These are phyloP conservation scores for Rhypophila decipiens DNA, from an alignment of 495 filamentous ascomycete species.

Conservation along the genomic window DNA sequence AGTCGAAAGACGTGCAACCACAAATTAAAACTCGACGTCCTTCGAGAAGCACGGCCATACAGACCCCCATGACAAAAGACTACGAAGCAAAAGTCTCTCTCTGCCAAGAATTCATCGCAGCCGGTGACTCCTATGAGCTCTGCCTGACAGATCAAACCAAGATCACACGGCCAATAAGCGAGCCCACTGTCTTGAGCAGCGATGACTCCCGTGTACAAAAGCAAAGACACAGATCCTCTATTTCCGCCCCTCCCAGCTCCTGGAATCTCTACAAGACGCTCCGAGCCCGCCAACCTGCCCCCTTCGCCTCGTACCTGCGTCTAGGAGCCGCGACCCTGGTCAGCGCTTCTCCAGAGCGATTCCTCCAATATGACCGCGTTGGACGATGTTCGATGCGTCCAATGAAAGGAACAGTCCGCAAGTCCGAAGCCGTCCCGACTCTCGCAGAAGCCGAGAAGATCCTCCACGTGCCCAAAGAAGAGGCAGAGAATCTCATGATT, in stretches of 20 bases:
- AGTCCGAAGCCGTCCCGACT: conserved; percentile 50
- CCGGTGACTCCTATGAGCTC: conserved; percentile 88
- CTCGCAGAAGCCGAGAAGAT: conserved; percentile 60
- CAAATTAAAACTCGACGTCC: conserved; percentile 10
- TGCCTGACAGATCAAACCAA: conserved; percentile 75
- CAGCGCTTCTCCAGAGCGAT: conserved; percentile 86
- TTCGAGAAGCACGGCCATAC: conserved; percentile 16
- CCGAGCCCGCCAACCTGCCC: conserved; percentile 69
- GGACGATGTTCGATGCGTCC: conserved; percentile 63
- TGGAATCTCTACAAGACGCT: conserved; percentile 73
- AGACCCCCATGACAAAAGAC: conserved; percentile 44
- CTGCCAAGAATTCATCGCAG: conserved; percentile 65
- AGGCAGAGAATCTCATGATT: conserved; percentile 97
- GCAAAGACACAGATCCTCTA: conserved; percentile 3
- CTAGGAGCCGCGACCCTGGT: conserved; percentile 65
- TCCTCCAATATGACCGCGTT: conserved; percentile 62
- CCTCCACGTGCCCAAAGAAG: conserved; percentile 76
- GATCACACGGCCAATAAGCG: conserved; percentile 37
- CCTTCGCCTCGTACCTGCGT: conserved; percentile 78
- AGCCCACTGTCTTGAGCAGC: conserved; percentile 35
- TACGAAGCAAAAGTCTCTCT: conserved; percentile 60
- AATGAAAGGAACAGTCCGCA: conserved; percentile 93
- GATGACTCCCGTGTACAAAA: conserved; percentile 21
- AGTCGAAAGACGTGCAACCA: background rate
- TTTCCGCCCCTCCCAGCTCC: conserved; percentile 14